These are phyloP conservation scores for Ceratobasidium sp. DNA, from an alignment of 1,284 basidiomycete genomes.

Conservation along the genomic window DNA sequence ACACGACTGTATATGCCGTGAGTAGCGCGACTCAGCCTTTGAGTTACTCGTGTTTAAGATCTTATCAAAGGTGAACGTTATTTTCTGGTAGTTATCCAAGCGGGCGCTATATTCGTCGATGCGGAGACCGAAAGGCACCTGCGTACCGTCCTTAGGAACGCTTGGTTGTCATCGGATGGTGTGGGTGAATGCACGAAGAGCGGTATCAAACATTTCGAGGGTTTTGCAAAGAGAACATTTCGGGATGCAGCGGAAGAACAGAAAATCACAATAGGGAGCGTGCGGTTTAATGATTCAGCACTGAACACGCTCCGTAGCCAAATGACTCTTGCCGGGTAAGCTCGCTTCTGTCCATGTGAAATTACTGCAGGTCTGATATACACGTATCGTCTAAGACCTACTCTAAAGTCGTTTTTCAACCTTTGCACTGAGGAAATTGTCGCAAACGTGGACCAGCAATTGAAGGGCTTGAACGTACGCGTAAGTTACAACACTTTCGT, in stretches of 20 bases:
- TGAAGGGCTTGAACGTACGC: background rate
- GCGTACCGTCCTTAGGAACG: background rate
- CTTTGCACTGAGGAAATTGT: constrained; percentile 19
- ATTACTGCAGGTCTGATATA: background rate
- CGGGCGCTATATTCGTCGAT: constrained; percentile 36
- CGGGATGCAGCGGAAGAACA: background rate
- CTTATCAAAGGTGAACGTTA: too few relatives aligned
- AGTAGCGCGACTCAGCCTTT: constrained; percentile 14
- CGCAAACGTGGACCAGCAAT: constrained; percentile 18
- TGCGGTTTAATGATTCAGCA: background rate
- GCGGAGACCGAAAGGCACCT: constrained; percentile 10
- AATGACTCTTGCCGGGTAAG: constrained; percentile 19
- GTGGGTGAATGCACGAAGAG: constrained; percentile 12
- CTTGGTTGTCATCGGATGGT: background rate
- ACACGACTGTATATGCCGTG: constrained; percentile 43
- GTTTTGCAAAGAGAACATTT: constrained; percentile 25
- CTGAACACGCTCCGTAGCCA: constrained; percentile 1
- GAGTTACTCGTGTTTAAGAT: background rate
- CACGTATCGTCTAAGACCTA: background rate
- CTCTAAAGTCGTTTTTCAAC: constrained; percentile 28
- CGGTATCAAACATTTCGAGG: constrained; percentile 32
- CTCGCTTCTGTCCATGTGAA: background rate
- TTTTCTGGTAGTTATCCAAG: constrained; percentile 30
- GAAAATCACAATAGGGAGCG: background rate
- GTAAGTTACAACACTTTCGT: background rate